Evolutionary conservation across 768 basidiomycete genomes (phyloP).

Genomic region (Terana coerulea): DNA sequence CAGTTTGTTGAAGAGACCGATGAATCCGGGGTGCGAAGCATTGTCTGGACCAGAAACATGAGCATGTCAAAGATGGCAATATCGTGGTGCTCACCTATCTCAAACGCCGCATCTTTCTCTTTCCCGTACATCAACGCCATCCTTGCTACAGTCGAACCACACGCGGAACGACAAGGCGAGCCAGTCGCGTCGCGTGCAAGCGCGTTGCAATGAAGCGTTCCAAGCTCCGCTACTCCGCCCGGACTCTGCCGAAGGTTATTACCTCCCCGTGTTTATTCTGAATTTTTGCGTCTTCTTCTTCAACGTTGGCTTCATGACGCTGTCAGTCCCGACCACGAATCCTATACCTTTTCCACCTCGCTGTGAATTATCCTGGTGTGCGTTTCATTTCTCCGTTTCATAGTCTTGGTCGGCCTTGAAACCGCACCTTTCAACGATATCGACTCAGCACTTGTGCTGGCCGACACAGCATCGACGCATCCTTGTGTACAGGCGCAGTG

Average conservation of each 20-base stretch:
- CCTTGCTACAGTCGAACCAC: constrained; percentile 4
- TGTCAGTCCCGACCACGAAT: too few species aligned
- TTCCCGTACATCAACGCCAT: constrained; percentile 66
- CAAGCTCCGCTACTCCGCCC: constrained; percentile 5
- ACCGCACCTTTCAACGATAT: too few species aligned
- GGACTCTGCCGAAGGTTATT: too few species aligned
- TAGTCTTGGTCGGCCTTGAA: too few species aligned
- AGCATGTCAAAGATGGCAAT: background rate
- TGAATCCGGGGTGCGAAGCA: constrained; percentile 74
- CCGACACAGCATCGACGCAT: too few species aligned
- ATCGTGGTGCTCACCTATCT: constrained; percentile 21
- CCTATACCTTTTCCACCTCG: too few species aligned
- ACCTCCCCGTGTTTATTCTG: too few species aligned
- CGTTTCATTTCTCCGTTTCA: too few species aligned
- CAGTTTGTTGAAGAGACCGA: constrained; percentile 61
- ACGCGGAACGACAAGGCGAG: constrained; percentile 1
- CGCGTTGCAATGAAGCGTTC: constrained; percentile 2
- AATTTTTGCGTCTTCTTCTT: too few species aligned
- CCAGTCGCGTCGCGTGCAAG: constrained; percentile 14
- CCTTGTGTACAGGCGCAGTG: constrained; percentile 36
- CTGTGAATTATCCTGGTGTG: too few species aligned
- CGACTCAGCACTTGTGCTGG: too few species aligned
- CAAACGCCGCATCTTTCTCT: constrained; percentile 49
- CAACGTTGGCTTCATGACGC: too few species aligned
- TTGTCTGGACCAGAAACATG: constrained; percentile 41